Evolutionary conservation across 176 grass and related monocot genomes (phyloP).

Genomic region (Canna indica): DNA sequence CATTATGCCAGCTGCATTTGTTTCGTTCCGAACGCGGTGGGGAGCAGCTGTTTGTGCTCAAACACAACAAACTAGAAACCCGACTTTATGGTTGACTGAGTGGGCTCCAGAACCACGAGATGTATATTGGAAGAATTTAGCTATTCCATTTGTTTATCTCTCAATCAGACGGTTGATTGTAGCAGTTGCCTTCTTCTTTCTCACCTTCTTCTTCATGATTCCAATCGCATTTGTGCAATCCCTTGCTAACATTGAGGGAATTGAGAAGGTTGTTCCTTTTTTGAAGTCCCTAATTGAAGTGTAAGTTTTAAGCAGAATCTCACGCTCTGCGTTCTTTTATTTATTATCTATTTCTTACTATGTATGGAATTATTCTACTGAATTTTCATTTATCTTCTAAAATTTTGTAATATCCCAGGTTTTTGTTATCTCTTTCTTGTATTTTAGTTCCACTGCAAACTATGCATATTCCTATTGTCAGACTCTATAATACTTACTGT

Average conservation of each 20-base stretch:
- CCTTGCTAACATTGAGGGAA: conserved; percentile 20
- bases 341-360: not conserved
- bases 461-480: not conserved
- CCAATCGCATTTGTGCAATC: conserved; percentile 15
- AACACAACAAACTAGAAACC: conserved; percentile 14
- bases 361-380: not conserved
- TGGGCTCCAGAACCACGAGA: conserved; percentile 18
- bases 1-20: conserved; percentile 14
- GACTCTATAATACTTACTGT: not conserved
- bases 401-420: not conserved
- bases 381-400: not conserved
- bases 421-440: not conserved
- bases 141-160: conserved; percentile 14
- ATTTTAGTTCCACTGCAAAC: not conserved
- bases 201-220: conserved; percentile 16
- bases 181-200: conserved; percentile 12
- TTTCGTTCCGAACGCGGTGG: conserved; percentile 15
- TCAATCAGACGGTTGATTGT: conserved; percentile 13
- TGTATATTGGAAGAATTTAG: conserved; percentile 17
- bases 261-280: conserved; percentile 13
- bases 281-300: conserved; percentile 13
- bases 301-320: conserved; percentile 6
- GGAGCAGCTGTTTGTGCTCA: conserved; percentile 19
- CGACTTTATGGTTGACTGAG: conserved; percentile 12
- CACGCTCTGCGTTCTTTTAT: not conserved